Evolutionary conservation across 495 filamentous ascomycete genomes (phyloP).

Genomic region (Penicillium angulare): DNA sequence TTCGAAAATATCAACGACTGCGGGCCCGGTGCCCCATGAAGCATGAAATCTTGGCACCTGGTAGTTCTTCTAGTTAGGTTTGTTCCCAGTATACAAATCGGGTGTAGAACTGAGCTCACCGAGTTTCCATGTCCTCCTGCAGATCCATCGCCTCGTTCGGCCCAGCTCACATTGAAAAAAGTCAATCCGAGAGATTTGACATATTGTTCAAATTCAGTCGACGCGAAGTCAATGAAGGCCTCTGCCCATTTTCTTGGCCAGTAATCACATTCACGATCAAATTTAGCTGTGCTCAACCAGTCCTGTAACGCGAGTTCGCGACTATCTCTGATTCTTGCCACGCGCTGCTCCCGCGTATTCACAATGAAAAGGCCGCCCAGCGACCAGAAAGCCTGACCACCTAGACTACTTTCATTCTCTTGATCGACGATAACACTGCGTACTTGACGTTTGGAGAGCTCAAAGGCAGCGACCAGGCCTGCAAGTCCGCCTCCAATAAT

Average conservation of each 20-base stretch:
- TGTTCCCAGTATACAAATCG: background rate
- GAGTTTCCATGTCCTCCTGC: constrained; percentile 6
- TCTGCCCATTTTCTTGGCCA: constrained; percentile 6
- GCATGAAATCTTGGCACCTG: constrained; percentile 3
- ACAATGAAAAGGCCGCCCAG: constrained; percentile 2
- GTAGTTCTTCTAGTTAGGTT: background rate
- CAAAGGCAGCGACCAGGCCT: constrained; percentile 4
- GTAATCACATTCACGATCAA: constrained; percentile 5
- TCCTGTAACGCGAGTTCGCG: constrained; percentile 2
- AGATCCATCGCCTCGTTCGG: constrained; percentile 1
- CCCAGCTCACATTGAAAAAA: constrained; percentile 1
- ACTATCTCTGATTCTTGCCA: constrained; percentile 1
- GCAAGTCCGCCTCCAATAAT: constrained; percentile 1
- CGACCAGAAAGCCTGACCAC: constrained; percentile 3
- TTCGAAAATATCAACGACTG: background rate
- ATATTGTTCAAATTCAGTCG: background rate
- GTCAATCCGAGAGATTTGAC: constrained; percentile 2
- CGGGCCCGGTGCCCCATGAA: constrained; percentile 3
- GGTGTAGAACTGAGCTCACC: background rate
- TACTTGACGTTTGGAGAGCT: constrained; percentile 2
- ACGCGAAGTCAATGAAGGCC: constrained; percentile 1
- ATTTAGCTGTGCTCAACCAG: constrained; percentile 1
- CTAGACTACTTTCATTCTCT: constrained; percentile 2
- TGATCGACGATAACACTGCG: constrained; percentile 3
- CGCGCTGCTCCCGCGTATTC: background rate